Base-by-base conservation (phyloP, 352 stramenopile genomes). In the Pythium dissotocum region DNA sequence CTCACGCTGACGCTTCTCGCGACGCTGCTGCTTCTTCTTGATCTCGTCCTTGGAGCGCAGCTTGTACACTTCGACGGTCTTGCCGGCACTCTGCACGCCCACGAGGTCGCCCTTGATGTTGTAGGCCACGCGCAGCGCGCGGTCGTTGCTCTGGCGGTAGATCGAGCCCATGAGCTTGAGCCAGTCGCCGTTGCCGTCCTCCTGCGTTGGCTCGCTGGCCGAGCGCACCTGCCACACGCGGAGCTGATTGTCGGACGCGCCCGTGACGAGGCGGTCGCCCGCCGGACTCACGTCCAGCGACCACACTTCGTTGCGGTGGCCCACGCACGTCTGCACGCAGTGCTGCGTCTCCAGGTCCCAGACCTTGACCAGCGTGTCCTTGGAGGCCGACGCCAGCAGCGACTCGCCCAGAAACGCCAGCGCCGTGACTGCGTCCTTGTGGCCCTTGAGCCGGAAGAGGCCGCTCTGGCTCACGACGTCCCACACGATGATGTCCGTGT, bases 401-500 rank as follows among this genome's bases (percentile, higher is more conserved):
- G 68, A 72, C 32, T 77, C 70, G 21, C 77, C 56, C 56, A 97
- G 42, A 70, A 98, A 98, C 21, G 61, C 61, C n/a, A 98, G 60
- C 44, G 89, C 91, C 21, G 94, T 98, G 40, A 98, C 87, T 16
- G 90, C 87, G 69, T 98, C 89, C 70, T 96, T 97, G 81, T 98
- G 95, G 62, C 95, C 95, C 52, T 91, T 91, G 35, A 98, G 85
- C 1, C 95, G 80, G 73, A 90, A 98, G 16, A 90, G 73, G 21
- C 94, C 95, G 12, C 78, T 91, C 76, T 98, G 89, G 56, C 84
- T 91, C 35, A 98, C 90, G 30, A 97, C 67, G 73, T 98, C 95
- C 94, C 95, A 98, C 8, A 98, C 75, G 63, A 98, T 95, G 36
- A 98, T 80, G 78, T 97, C 91, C 33, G 90, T 98, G 80, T 98